Evolutionary conservation across 2,329 filamentous ascomycete genomes (phyloP).

Genomic region (Talaromyces islandicus): DNA sequence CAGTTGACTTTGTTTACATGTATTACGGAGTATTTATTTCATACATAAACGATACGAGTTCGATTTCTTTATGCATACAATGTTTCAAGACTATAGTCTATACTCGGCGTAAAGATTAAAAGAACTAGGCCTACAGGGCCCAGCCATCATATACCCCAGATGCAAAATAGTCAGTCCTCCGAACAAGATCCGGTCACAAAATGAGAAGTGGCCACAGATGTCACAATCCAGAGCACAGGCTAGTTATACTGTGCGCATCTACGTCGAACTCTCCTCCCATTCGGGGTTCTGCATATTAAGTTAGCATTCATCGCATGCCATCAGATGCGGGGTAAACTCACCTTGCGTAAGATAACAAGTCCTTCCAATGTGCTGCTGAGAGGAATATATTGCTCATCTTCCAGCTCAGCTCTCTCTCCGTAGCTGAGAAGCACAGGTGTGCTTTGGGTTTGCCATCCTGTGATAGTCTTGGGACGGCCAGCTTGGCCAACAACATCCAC

Average conservation of each 20-base stretch:
- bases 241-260: conserved; percentile 9
- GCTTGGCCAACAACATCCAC: conserved; percentile 98
- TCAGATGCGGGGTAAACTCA: conserved; percentile 40
- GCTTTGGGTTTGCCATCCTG: conserved; percentile 98
- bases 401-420: conserved; percentile 90
- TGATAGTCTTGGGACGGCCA: conserved; percentile 96
- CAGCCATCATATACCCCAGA: background rate
- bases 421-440: conserved; percentile 94
- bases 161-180: background rate
- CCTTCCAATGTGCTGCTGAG: conserved; percentile 89
- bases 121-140: background rate
- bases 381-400: conserved; percentile 95
- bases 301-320: conserved; percentile 17
- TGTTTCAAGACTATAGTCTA: conserved; percentile 1
- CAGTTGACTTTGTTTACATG: background rate
- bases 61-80: conserved; percentile 5
- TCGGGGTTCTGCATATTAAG: conserved; percentile 35
- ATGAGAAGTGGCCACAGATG: background rate
- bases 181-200: background rate
- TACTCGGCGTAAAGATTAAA: conserved; percentile 12
- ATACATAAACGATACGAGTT: background rate
- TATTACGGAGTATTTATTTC: background rate
- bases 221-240: background rate
- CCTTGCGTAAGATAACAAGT: conserved; percentile 94
- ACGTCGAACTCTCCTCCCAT: conserved; percentile 37